A percentile compares a stretch with the other conserved stretches of the same genome.
Conservation (phyloP, 345 rosid species). For the Linum usitatissimum region DNA sequence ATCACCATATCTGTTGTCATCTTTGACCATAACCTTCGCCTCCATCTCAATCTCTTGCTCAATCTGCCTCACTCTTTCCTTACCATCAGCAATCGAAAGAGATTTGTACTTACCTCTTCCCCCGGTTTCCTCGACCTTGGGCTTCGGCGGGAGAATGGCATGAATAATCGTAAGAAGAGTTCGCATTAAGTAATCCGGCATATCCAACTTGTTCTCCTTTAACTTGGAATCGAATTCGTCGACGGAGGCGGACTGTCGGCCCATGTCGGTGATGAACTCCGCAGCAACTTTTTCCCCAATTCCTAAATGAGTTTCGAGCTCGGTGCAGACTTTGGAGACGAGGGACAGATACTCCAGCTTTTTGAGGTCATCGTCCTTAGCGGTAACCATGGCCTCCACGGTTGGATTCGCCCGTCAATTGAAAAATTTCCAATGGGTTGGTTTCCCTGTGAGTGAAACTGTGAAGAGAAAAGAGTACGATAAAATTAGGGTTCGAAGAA, state of each 20-base stretch:
- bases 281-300: slow-evolving; percentile 61
- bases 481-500: no score
- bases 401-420: background rate
- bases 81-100: slow-evolving; percentile 52
- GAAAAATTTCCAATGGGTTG: no score
- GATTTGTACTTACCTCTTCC: slow-evolving; percentile 38
- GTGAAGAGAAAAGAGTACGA: no score
- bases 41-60: slow-evolving; percentile 54
- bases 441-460: no score
- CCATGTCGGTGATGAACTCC: slow-evolving; percentile 67
- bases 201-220: slow-evolving; percentile 64
- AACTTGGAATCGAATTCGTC: slow-evolving; percentile 64
- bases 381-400: background rate
- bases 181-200: slow-evolving; percentile 84
- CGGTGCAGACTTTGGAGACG: slow-evolving; percentile 77
- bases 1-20: slow-evolving; percentile 19
- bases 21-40: slow-evolving; percentile 24
- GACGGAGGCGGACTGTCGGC: slow-evolving; percentile 42
- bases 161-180: slow-evolving; percentile 70
- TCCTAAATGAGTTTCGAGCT: slow-evolving; percentile 70
- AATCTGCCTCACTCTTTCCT: slow-evolving; percentile 59
- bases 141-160: slow-evolving; percentile 61
- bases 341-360: slow-evolving; percentile 48
- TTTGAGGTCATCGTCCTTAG: slow-evolving; percentile 30
- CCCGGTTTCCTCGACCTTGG: slow-evolving; percentile 29